Evolutionary conservation across 768 basidiomycete genomes (phyloP), one percentile per base, ranked within the genome.

Genomic region (Calocera cornea): DNA sequence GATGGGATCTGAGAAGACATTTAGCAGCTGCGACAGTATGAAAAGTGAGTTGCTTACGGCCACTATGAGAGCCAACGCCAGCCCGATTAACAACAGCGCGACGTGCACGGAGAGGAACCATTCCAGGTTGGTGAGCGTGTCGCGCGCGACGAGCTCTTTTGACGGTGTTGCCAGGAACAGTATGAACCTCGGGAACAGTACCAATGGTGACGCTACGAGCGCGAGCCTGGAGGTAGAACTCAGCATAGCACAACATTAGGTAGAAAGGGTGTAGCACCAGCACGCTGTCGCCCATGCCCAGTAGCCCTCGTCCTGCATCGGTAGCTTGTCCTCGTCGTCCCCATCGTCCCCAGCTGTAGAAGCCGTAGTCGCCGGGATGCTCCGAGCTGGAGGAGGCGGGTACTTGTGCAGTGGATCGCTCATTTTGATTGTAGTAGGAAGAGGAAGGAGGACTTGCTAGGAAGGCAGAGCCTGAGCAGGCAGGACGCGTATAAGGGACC

Each of bases 61-160:
- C 69, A 87, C 75, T 24, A 92, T 72, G 34, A 89, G 76, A 38
- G 84, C 80, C 17, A 85, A 41, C 11, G 85, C 81, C 8, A 86
- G 72, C 5, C 83, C 82, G 50, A 80, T 77, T 16, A 90, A 79
- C 71, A 85, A 77, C 50, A 91, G 79, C 19, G 86, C 87, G 66
- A 87, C 80, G 40, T 89, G 85, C n/a, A 83, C 73, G 16, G 85
- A 80, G 49, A 92, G 82, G 76, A 87, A 90, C 27, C 79, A 77
- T 73, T 92, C 90, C 36, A 92, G 80, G 1, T 84, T 77, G 1
- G 89, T 88, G 64, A 90, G 80, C 22, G 75, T 71, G 34, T 75
- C 76, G 60, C 81, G 75, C 76, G 36, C 72, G 71, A 19, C 69
- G 34, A 36, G 63, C 68, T 63, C 78, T 75, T 27, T 64, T 19